Evolutionary conservation across 108 stramenopile genomes (phyloP).

Genomic region (Heterococcus sp.): DNA sequence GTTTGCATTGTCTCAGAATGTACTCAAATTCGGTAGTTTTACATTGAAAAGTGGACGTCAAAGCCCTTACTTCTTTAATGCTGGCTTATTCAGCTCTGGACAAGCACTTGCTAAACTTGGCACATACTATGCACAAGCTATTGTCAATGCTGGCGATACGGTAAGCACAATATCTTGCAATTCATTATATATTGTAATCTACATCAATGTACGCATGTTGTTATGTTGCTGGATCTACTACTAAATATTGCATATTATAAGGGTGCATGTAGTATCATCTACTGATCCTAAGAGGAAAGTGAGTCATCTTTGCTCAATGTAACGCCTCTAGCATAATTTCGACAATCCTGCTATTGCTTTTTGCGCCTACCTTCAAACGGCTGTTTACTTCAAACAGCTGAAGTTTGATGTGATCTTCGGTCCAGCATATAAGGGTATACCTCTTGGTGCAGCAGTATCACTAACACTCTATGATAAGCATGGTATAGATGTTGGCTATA

Average conservation of each 20-base stretch:
- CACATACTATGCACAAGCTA: constrained; percentile 81
- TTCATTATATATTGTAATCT: background rate
- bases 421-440: constrained; percentile 99
- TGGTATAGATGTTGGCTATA: constrained; percentile 76
- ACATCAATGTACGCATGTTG: background rate
- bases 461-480: constrained; percentile 75
- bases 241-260: background rate
- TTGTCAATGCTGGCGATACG: constrained; percentile 66
- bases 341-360: background rate
- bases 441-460: constrained; percentile 87
- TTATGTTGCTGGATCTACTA: background rate
- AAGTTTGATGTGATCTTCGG: constrained; percentile 94
- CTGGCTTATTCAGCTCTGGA: constrained; percentile 58
- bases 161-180: background rate
- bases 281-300: no score
- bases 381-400: constrained; percentile 38
- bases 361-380: no score
- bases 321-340: background rate
- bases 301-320: background rate
- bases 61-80: constrained; percentile 99
- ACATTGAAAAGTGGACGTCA: constrained; percentile 92
- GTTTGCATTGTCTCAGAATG: constrained; percentile 78
- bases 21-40: constrained; percentile 90
- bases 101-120: constrained; percentile 69
- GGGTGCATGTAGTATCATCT: no score